Conservation (phyloP, 768 basidiomycete genomes). For the Cubamyces sp. region DNA sequence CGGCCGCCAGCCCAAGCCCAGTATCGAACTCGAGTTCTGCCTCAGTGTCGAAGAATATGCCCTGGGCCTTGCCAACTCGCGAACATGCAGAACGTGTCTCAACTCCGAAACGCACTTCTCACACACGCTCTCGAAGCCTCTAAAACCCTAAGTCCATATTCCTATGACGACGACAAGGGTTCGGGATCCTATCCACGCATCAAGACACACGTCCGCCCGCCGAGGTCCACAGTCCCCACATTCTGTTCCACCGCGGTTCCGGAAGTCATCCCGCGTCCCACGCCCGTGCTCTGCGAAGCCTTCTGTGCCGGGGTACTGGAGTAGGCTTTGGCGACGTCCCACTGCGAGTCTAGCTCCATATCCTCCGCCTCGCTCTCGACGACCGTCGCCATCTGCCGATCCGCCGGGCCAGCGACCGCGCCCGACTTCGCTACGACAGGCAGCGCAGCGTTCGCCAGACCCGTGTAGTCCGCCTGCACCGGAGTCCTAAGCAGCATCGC, state of each 20-base stretch:
- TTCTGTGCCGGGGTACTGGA: constrained; percentile 15
- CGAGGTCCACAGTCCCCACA: constrained; percentile 27
- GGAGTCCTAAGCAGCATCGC: constrained; percentile 15
- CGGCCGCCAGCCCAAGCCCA: too few relatives aligned
- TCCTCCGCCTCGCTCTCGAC: constrained; percentile 14
- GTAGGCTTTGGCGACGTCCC: constrained; percentile 31
- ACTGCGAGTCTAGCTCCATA: constrained; percentile 22
- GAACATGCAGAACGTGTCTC: too few relatives aligned
- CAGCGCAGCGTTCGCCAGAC: constrained; percentile 21
- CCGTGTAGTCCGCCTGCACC: constrained; percentile 11
- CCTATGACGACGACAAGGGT: background rate
- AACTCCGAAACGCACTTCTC: too few relatives aligned
- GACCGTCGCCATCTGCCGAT: background rate
- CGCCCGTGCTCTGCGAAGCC: background rate
- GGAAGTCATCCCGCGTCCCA: constrained; percentile 6
- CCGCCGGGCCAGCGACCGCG: background rate
- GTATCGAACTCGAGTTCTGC: too few relatives aligned
- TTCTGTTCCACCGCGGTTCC: constrained; percentile 8
- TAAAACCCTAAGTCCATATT: background rate
- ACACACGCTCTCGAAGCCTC: too few relatives aligned
- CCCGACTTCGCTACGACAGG: background rate
- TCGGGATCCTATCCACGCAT: constrained; percentile 22
- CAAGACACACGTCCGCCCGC: constrained; percentile 30
- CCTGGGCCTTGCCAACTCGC: too few relatives aligned
- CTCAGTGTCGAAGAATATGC: too few relatives aligned